A percentile compares a stretch with the other conserved stretches of the same genome.
Conservation (phyloP, 2,329 filamentous ascomycete species). For the Penicillium sp. region DNA sequence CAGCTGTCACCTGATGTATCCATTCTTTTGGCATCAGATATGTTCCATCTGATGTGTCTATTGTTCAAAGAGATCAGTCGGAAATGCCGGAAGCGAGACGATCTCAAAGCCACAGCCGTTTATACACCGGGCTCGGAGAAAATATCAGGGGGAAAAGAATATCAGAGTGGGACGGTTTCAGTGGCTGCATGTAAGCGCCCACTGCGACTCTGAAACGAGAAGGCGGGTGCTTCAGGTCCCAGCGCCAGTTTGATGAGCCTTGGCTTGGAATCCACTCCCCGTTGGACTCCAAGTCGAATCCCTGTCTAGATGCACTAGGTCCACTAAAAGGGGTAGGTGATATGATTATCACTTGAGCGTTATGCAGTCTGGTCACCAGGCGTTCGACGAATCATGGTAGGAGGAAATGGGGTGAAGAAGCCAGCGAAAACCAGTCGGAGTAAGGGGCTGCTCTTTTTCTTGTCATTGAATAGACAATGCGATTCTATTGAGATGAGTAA, state of each 20-base stretch:
- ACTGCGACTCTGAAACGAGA: constrained; percentile 34
- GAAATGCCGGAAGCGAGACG: not conserved
- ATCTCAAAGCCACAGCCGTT: constrained; percentile 19
- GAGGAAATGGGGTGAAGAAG: no score
- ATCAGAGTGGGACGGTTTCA: constrained; percentile 10
- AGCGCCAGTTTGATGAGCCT: constrained; percentile 37
- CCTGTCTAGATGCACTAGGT: not conserved
- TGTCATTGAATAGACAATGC: not conserved
- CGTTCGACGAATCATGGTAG: constrained; percentile 10
- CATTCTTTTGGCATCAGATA: constrained; percentile 2
- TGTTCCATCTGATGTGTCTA: constrained; percentile 16
- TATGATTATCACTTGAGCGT: constrained; percentile 11
- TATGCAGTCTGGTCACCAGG: constrained; percentile 21
- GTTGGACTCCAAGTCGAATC: constrained; percentile 8
- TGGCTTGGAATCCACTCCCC: constrained; percentile 21
- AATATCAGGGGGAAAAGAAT: constrained; percentile 10
- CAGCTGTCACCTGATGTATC: not conserved
- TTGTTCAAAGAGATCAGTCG: not conserved
- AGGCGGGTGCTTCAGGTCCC: constrained; percentile 38
- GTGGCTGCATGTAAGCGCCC: constrained; percentile 36
- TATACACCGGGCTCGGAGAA: constrained; percentile 20
- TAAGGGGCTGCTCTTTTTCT: no score
- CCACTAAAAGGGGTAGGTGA: constrained; percentile 16
- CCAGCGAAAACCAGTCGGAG: no score
- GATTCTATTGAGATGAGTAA: not conserved